phyloP scores from a whole-genome alignment of 2,329 filamentous ascomycete species.

The Zymoseptoria pseudotritici region DNA sequence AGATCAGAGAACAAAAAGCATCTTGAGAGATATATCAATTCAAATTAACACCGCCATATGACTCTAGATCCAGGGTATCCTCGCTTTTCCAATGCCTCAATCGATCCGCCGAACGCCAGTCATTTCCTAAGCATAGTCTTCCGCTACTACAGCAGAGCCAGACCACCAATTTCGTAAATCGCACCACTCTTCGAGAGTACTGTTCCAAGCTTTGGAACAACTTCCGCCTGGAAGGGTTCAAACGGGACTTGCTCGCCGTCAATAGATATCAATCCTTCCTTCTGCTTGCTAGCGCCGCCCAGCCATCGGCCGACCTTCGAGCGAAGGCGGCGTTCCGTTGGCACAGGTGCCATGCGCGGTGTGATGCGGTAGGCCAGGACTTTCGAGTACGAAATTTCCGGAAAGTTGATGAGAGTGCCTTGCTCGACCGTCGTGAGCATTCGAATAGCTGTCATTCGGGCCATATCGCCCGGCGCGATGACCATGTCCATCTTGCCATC shows the following conservation, averaged over 20 bases:
- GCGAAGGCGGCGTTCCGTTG: conserved; percentile 9
- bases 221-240: conserved; percentile 82
- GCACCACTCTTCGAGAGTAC: conserved; percentile 70
- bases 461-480: conserved; percentile 68
- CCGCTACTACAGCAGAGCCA: background rate
- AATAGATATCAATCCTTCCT: conserved; percentile 81
- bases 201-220: conserved; percentile 73
- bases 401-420: conserved; percentile 71
- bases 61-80: conserved; percentile 1
- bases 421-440: conserved; percentile 66
- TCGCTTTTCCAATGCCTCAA: background rate
- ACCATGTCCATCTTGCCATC: conserved; percentile 85
- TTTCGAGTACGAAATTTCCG: conserved; percentile 73
- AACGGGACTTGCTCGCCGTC: conserved; percentile 87
- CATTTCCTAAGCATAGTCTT: background rate
- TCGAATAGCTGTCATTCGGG: conserved; percentile 56
- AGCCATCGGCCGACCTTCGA: conserved; percentile 22
- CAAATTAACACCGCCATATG: background rate
- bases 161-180: conserved; percentile 56
- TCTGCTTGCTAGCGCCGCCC: conserved; percentile 40
- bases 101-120: background rate
- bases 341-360: conserved; percentile 39
- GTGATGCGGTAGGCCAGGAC: conserved; percentile 79
- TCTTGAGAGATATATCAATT: background rate
- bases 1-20: background rate